Evolutionary conservation across 2,329 filamentous ascomycete species (phyloP), one percentile per base, ranked within the genome.

Genomic region (Diaporthe vaccinii): DNA sequence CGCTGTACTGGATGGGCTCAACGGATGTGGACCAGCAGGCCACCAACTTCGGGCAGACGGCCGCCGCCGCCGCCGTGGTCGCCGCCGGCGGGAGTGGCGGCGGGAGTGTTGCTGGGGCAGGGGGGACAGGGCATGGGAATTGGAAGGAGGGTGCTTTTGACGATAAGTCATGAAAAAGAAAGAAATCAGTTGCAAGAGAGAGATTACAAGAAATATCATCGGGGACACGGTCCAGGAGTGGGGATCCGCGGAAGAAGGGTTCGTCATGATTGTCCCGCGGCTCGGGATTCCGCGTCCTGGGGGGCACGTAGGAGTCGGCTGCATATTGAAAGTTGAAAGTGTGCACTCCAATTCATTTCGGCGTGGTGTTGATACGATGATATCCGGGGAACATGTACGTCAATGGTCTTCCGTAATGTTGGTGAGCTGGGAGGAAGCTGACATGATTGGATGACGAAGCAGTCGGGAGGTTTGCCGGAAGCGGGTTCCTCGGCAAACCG

Each of bases 1-100:
- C 95, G 84, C 86, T 98, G 76, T 98, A 96, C 84, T 96, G 93
- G 91, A 91, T 95, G 81, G 94, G 94, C 75, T 90, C 91, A 4
- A 86, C 88, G 41, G 91, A 95, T 79, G 89, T 91, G 46, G 92
- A 92, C 81, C 82, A 88, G 79, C 90, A 93, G 80, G 88, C 89
- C 62, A 89, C 87, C 78, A 86, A 88, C 77, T 84, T 93, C 71
- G 88, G 90, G 65, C 87, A 89, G 75, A 82, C 84, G 41, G 84
- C 84, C 2, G 84, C 83, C 15, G 85, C 83, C 15, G 85, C 82
- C 10, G 88, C 84, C 74, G 88, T 83, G 58, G 86, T 84, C 59
- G 87, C 85, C 62, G 87, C 82, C 10, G 86, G 83, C 25, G 79
- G 78, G 12, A 76, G 83, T 28, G 84, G 84, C 59, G 83, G 81